Base-by-base conservation (phyloP, 139 green algal species). In the Picochlorum costavermella region DNA sequence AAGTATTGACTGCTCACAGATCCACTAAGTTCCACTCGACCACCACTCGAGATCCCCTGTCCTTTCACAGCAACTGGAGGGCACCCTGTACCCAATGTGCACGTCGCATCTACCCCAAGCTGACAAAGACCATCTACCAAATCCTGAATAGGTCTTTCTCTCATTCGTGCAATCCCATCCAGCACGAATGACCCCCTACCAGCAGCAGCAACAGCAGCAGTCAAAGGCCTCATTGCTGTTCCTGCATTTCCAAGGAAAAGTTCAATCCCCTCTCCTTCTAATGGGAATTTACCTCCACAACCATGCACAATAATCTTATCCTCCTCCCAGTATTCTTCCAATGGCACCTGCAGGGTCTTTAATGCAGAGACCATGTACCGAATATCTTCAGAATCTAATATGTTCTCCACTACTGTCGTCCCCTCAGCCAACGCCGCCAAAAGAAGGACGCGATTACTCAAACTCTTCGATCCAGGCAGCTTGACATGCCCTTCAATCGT, bases 211-310 rank as follows among this genome's bases (percentile, higher is more conserved):
- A 99, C 92, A 20, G 94, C 94, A 0, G 94, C 94, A 11, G 92
- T 97, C 23, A 99, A 78, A 8, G 94, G 94, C 25, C 94, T 77
- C 94, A 99, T 99, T 49, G 94, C 94, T 5, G 94, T 99, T 26
- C 94, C 94, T 14, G 94, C 94, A 65, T 99, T 99, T 64, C 94
- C 94, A 20, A 98, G 83, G 72, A 95, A 97, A 36, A 99, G 82
- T 63, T 95, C 81, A 23, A 53, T 53, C 1, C 69, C 78, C 17
- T 63, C 60, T n/a, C 69, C 70, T 43, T 83, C 49, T 5, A 62
- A 57, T 2, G 84, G 67, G 68, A 98, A 98, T 29, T 70, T 68
- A 3, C 92, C 92, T 1, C 71, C 88, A 71, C 93, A 98, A 48
- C 92, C 89, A 28, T 81, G 56, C 30, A 96, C 84, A 6, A 86